A percentile compares a stretch with the other conserved stretches of the same genome.
Conservation (phyloP, 106 monocot genomes). For the Triglochin maritima region DNA sequence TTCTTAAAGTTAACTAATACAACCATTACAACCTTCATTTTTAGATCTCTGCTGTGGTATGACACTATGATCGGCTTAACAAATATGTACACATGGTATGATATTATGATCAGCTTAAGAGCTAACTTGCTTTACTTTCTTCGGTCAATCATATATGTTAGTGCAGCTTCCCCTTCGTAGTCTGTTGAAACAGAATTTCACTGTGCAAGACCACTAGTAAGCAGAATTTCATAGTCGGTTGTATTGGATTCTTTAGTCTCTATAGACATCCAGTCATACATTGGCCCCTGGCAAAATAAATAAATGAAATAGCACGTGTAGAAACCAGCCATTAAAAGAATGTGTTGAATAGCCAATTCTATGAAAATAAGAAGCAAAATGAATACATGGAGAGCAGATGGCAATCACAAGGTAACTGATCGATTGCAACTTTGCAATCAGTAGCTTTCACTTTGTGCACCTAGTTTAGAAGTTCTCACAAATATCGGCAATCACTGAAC, state of each 20-base stretch:
- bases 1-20: not conserved
- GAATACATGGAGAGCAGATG: not conserved
- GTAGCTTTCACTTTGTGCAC: too few species aligned
- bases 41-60: too few species aligned
- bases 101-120: too few species aligned
- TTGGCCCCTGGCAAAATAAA: conserved; percentile 4
- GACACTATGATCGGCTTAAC: too few species aligned
- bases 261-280: conserved; percentile 9
- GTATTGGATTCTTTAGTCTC: not conserved
- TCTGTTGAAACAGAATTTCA: not conserved
- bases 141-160: not conserved
- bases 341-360: not conserved
- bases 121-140: not conserved
- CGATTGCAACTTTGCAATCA: too few species aligned
- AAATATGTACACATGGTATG: too few species aligned
- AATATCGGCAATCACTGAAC: too few species aligned
- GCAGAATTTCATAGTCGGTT: not conserved
- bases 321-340: not conserved
- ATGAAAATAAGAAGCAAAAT: not conserved
- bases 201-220: not conserved
- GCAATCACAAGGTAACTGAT: not conserved
- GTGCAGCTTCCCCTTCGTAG: not conserved
- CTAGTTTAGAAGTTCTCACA: too few species aligned
- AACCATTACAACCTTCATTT: not conserved
- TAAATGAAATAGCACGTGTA: not conserved